These are phyloP conservation scores for Epichloe uncinata DNA, from an alignment of 2,329 filamentous ascomycete species.

Conservation along the genomic window DNA sequence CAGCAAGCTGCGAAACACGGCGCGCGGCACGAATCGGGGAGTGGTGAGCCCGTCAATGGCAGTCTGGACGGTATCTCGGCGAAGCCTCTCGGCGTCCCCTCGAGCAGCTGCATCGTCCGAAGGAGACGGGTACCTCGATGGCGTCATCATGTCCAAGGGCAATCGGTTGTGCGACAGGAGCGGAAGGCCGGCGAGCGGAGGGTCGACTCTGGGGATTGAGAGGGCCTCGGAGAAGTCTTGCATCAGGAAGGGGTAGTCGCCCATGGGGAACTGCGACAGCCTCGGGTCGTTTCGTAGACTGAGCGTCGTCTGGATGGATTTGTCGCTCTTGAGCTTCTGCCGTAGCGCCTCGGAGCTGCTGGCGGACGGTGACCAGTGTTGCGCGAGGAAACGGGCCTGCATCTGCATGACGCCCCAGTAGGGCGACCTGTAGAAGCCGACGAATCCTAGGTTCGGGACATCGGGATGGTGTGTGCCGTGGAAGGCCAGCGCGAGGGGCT, in stretches of 20 bases:
- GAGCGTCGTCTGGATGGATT: constrained; percentile 32
- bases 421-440: constrained; percentile 72
- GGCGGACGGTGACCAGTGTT: constrained; percentile 38
- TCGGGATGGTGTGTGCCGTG: constrained; percentile 49
- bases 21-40: constrained; percentile 44
- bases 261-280: constrained; percentile 66
- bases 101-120: constrained; percentile 23
- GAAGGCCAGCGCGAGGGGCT: constrained; percentile 55
- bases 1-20: constrained; percentile 57
- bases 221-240: constrained; percentile 53
- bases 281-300: constrained; percentile 37
- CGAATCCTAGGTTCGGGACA: constrained; percentile 57
- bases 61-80: constrained; percentile 31
- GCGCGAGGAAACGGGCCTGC: constrained; percentile 58
- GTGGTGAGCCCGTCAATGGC: constrained; percentile 28
- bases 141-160: constrained; percentile 41
- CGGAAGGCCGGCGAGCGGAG: constrained; percentile 16
- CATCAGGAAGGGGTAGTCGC: constrained; percentile 66
- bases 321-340: constrained; percentile 29
- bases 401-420: constrained; percentile 85
- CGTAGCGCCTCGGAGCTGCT: constrained; percentile 17
- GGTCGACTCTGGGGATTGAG: constrained; percentile 29
- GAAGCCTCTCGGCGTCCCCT: constrained; percentile 27
- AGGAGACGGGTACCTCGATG: constrained; percentile 36
- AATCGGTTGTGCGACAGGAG: constrained; percentile 26